Evolutionary conservation across 805 yeast genomes (phyloP), one percentile per base, ranked within the genome.

Genomic region (Candida tammaniensis): DNA sequence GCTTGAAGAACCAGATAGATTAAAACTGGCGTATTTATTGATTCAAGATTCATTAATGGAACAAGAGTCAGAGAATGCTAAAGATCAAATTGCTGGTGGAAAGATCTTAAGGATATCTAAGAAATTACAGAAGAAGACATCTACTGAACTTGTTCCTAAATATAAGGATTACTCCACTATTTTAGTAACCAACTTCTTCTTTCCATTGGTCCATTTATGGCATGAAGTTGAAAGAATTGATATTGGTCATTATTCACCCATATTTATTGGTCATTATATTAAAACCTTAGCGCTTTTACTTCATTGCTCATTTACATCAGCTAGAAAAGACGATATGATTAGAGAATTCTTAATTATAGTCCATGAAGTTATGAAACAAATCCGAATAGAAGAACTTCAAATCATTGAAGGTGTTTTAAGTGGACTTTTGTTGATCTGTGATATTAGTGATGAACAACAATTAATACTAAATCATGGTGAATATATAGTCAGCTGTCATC

Each of bases 241-340:
- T 26, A 56, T 74, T 23, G 83, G 85, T 0, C 68, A 62, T 25
- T 76, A 76, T 46, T 71, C 83, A 1, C 67, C 74, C 1, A 46
- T 81, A 1, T 54, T 82, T 14, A 62, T 66, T 22, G 67, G 76
- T 0, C 89, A 83, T 49, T 82, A 68, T 52, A 45, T 83, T 29
- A 70, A 74, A 35, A 78, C 86, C 0, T 48, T 83, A 35, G 67
- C 77, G 0, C 48, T 82, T n/a, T 46, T 83, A 2, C 51, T 80
- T 14, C 76, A 75, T 34, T 61, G 78, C 31, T 77, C 83, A 0
- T 87, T 86, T 1, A 59, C 76, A 2, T 58, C 76, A 0, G 43
- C 58, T 1, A 71, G 74, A 27, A 49, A 78, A 16, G 51, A 59
- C 1, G 84, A 75, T 23, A 80, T 84, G 86, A 62, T 74, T 1